Conservation (phyloP, 345 rosid species). For the Raphanus sativus region DNA sequence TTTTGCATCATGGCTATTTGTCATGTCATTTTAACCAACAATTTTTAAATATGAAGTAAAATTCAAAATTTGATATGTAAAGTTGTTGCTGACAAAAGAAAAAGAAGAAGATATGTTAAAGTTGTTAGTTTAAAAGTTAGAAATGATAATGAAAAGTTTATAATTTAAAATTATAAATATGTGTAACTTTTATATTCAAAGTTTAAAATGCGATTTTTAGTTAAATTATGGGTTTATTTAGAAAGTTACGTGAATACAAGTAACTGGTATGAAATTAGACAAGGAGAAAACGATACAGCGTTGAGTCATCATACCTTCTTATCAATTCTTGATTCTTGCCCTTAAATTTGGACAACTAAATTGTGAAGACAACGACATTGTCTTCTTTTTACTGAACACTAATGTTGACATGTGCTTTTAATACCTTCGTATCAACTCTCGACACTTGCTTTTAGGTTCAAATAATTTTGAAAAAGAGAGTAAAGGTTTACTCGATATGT, state of each 20-base stretch:
- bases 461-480: constrained; percentile 23
- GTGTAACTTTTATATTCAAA: neutral
- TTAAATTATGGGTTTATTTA: constrained; percentile 3
- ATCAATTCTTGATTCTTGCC: constrained; percentile 14
- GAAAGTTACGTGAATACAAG: constrained; percentile 21
- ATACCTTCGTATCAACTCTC: constrained; percentile 33
- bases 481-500: constrained; percentile 7
- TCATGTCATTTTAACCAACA: neutral
- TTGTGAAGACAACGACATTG: constrained; percentile 38
- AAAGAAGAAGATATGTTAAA: neutral
- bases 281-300: constrained; percentile 20
- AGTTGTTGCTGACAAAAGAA: too few relatives aligned
- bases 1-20: neutral
- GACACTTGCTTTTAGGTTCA: constrained; percentile 17
- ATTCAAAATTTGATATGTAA: neutral
- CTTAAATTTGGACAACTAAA: constrained; percentile 29
- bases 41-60: neutral
- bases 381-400: constrained; percentile 34
- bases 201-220: neutral
- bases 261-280: constrained; percentile 18
- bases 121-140: neutral
- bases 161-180: neutral
- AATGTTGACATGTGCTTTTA: constrained; percentile 34
- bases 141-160: neutral
- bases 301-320: constrained; percentile 28